Base-by-base conservation (phyloP, 371 early-diverging fungal species). In the Gilbertella persicaria region DNA sequence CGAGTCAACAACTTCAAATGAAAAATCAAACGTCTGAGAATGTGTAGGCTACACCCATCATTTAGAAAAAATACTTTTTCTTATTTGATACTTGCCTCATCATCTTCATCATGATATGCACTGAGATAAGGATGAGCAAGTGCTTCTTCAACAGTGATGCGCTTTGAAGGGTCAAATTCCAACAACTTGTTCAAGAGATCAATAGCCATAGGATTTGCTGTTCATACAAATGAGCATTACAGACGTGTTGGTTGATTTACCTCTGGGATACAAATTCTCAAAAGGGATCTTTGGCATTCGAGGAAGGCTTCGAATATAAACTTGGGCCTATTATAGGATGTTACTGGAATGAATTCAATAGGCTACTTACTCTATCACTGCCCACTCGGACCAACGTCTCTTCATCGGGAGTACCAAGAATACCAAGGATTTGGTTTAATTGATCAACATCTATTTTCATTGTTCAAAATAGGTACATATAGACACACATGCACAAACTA, bases 381-480 rank as follows among this genome's bases (percentile, higher is more conserved):
- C 85, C 85, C 48, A 98, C 90, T 24, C 93, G 82, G 36, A 79
- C 59, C 57, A 99, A 73, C 1, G 95, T 94, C 6, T 88, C 94
- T 64, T 95, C 96, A 62, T 93, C 93, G 17, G 99, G 99, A 0
- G 99, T 98, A 36, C 99, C 99, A 30, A 99, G 80, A 26, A 96
- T 93, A 56, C 85, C 83, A 51, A 98, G 84, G 58, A 99, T 99
- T 74, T 97, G 93, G 69, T 99, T 98, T 57, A 99, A 73, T 73
- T 99, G 99, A 69, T 99, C 96, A 16, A 99, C 94, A 66, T 99
- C 82, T 80, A 64, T n/a, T n/a, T n/a, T n/a, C n/a, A n/a, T n/a
- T n/a, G n/a, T n/a, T n/a, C n/a, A n/a, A n/a, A n/a, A n/a, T n/a
- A n/a, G n/a, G n/a, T n/a, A n/a, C n/a, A n/a, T n/a, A n/a, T n/a